Conservation (phyloP, 164 flowering plant genomes). For the Liquidambar formosana region DNA sequence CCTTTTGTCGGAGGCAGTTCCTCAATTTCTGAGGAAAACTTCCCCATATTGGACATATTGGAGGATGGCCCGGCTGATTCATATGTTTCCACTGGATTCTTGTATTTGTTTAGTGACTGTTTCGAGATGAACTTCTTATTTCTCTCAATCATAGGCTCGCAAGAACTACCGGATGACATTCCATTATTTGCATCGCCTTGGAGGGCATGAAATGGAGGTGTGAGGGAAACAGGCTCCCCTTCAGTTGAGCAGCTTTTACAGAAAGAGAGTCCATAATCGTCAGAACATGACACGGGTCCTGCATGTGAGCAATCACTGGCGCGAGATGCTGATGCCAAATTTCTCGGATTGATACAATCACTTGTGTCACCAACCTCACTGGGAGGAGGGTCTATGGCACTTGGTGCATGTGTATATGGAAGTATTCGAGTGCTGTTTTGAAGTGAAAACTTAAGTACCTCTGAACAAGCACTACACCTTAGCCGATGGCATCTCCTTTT, state of each 20-base stretch:
- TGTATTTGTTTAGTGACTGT: constrained; percentile 11
- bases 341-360: constrained; percentile 14
- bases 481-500: constrained; percentile 47
- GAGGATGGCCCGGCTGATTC: constrained; percentile 23
- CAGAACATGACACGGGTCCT: constrained; percentile 50
- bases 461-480: constrained; percentile 65
- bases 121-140: constrained; percentile 12
- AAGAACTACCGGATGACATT: neutral
- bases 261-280: constrained; percentile 44
- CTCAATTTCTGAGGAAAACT: constrained; percentile 27
- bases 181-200: neutral
- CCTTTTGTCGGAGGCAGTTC: constrained; percentile 17
- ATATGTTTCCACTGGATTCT: constrained; percentile 13
- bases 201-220: constrained; percentile 7
- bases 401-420: constrained; percentile 29
- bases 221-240: constrained; percentile 26
- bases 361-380: constrained; percentile 30
- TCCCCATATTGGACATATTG: constrained; percentile 13
- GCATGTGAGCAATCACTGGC: constrained; percentile 15
- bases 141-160: constrained; percentile 8
- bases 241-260: constrained; percentile 49
- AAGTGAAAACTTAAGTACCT: constrained; percentile 59
- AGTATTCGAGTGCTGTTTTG: constrained; percentile 32
- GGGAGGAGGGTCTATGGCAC: constrained; percentile 35
- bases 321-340: constrained; percentile 18